Evolutionary conservation across 345 rosid species (phyloP).

Genomic region (Sisymbrium irio): DNA sequence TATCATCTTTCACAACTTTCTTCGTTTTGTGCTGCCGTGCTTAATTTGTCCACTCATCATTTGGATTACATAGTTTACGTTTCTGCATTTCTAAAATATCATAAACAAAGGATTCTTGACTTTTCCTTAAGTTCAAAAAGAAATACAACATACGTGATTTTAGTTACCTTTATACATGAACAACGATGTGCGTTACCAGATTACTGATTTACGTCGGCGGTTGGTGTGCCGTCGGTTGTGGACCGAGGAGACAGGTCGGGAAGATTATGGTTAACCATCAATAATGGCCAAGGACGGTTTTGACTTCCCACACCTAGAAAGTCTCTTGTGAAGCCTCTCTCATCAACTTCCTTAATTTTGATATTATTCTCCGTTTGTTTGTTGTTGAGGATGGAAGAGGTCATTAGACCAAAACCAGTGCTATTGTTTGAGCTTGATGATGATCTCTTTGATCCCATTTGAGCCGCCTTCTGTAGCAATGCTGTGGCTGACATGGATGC

Average conservation of each 20-base stretch:
- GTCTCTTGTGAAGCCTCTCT: conserved; percentile 55
- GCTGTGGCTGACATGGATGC: conserved; percentile 81
- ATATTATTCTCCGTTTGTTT: conserved; percentile 6
- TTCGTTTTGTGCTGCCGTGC: background rate
- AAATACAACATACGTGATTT: background rate
- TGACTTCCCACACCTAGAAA: conserved; percentile 64
- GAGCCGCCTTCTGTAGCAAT: conserved; percentile 80
- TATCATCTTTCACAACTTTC: background rate
- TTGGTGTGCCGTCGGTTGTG: conserved; percentile 32
- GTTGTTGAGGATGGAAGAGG: conserved; percentile 21
- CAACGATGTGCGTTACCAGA: too few species aligned
- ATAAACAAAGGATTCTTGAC: conserved; percentile 14
- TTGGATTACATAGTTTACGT: background rate
- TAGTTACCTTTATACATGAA: background rate
- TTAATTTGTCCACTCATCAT: background rate
- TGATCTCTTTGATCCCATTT: conserved; percentile 73
- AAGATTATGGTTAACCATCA: conserved; percentile 44
- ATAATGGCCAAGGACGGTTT: conserved; percentile 24
- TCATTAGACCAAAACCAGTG: conserved; percentile 34
- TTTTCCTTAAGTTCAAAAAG: background rate
- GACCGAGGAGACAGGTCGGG: conserved; percentile 34
- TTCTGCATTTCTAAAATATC: conserved; percentile 7
- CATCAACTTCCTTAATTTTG: conserved; percentile 26
- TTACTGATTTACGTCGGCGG: conserved; percentile 11
- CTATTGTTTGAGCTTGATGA: conserved; percentile 7